phyloP scores from a whole-genome alignment of 345 rosid genomes.

The Alliaria petiolata region DNA sequence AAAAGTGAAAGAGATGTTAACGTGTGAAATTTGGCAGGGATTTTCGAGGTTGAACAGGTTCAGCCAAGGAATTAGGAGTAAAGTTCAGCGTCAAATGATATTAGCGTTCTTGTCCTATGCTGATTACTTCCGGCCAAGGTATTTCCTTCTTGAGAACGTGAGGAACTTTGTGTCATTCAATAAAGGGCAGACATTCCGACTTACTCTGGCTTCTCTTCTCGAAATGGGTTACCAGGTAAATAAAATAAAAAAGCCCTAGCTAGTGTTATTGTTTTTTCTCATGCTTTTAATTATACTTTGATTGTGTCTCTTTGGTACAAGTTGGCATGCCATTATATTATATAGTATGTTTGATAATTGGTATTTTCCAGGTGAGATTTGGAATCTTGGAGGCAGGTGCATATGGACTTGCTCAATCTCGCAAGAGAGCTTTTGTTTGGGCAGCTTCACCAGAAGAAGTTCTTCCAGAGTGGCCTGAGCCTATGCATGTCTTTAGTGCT shows the following conservation, averaged over 20 bases:
- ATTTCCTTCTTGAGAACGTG: constrained; percentile 88
- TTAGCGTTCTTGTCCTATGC: constrained; percentile 60
- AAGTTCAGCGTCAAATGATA: constrained; percentile 64
- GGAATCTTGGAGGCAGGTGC: constrained; percentile 95
- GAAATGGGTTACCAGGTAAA: constrained; percentile 59
- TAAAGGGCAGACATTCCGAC: constrained; percentile 78
- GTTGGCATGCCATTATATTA: too few species aligned
- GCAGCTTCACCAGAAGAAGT: constrained; percentile 82
- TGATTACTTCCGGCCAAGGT: constrained; percentile 86
- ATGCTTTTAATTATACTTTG: too few species aligned
- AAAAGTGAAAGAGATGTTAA: not conserved
- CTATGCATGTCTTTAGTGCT: constrained; percentile 81
- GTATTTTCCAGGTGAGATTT: constrained; percentile 67
- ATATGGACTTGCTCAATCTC: constrained; percentile 81
- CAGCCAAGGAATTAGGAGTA: constrained; percentile 70
- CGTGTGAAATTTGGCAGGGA: constrained; percentile 55
- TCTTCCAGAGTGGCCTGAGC: constrained; percentile 99
- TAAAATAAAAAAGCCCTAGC: too few species aligned
- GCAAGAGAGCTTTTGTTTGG: constrained; percentile 91
- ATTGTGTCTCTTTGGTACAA: too few species aligned
- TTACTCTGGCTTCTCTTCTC: constrained; percentile 66
- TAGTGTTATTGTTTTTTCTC: too few species aligned
- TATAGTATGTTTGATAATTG: not conserved
- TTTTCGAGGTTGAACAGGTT: constrained; percentile 91
- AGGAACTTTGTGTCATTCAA: constrained; percentile 78